These are phyloP conservation scores for Solanum gandarillasii DNA, from an alignment of 257 asterid species.

Conservation along the genomic window DNA sequence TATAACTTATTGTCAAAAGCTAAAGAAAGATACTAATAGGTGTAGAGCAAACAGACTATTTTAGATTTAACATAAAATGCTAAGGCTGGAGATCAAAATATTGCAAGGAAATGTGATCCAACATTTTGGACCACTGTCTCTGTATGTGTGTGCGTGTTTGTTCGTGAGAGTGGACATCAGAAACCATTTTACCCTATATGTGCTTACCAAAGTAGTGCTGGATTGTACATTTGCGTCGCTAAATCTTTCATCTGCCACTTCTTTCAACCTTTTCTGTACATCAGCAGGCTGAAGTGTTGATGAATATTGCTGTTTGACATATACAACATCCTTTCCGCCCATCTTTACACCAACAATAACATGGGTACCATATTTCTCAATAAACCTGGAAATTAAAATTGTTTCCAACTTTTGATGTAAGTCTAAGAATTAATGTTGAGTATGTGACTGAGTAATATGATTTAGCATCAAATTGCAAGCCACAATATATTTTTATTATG, in stretches of 20 bases:
- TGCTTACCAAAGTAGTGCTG: neutral
- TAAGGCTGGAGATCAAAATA: neutral
- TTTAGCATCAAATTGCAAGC: neutral
- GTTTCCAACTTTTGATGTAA: neutral
- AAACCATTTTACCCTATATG: neutral
- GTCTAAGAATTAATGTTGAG: neutral
- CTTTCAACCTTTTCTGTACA: neutral
- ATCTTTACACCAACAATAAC: conserved; percentile 81
- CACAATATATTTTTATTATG: neutral
- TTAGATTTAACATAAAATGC: neutral
- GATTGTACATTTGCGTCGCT: neutral
- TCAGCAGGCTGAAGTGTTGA: neutral
- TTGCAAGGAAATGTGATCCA: neutral
- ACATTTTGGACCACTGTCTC: neutral
- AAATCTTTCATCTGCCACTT: neutral
- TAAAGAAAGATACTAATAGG: neutral
- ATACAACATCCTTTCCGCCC: conserved; percentile 88
- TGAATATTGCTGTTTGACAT: neutral
- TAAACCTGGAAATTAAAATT: conserved; percentile 57
- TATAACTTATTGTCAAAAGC: neutral
- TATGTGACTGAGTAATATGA: neutral
- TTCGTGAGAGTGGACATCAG: neutral
- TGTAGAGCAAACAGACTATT: neutral
- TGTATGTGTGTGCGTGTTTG: neutral
- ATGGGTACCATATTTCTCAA: conserved; percentile 94